Conservation (phyloP, 345 rosid genomes). For the Eucalyptus viminalis region DNA sequence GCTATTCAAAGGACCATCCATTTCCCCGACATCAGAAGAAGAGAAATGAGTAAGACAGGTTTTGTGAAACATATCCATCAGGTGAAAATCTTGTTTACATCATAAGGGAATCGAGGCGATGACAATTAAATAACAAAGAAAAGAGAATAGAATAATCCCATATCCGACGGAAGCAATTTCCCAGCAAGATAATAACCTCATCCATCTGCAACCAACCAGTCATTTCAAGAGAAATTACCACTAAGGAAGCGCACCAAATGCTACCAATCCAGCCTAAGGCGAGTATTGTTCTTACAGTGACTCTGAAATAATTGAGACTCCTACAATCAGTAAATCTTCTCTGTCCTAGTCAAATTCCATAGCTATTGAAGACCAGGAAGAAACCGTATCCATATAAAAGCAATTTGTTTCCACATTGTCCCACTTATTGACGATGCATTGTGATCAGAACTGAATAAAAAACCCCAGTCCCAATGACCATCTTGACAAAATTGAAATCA, state of each 20-base stretch:
- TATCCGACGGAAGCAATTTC: not conserved
- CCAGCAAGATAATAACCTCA: not conserved
- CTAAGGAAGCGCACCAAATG: not conserved
- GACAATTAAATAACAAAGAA: not conserved
- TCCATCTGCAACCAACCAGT: not conserved
- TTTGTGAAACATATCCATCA: not conserved
- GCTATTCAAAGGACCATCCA: not conserved
- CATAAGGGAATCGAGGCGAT: not conserved
- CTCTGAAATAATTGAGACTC: not conserved
- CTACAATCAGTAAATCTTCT: not conserved
- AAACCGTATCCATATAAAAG: not conserved
- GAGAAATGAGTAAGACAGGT: not conserved
- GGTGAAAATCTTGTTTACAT: not conserved
- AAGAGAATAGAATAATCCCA: not conserved
- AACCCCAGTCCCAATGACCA: not conserved
- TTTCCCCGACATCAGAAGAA: not conserved
- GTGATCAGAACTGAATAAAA: not conserved
- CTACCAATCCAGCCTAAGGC: not conserved
- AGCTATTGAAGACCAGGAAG: not conserved
- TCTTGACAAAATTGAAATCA: not conserved
- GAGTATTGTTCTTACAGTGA: not conserved
- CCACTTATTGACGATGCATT: not conserved
- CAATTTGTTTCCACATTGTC: not conserved
- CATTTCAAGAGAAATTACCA: not conserved
- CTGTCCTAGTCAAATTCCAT: not conserved